Percentiles rank a stretch among this genome's conserved stretches.
Conservation (phyloP, 306 rosid genomes). For the Prunus fruticosa region DNA sequence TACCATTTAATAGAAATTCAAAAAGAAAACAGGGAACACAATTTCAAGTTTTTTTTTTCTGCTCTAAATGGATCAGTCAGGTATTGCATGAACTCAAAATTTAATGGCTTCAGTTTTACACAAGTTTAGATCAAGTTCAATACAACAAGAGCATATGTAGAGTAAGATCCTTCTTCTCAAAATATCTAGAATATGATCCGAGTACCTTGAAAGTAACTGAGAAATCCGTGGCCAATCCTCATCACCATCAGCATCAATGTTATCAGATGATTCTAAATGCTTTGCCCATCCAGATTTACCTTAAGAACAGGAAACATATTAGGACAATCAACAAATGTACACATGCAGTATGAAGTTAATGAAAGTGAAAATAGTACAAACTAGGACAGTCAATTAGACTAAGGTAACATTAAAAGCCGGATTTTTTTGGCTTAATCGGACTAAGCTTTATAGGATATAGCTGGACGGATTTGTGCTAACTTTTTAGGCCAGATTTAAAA, state of each 20-base stretch:
- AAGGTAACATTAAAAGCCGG: background rate
- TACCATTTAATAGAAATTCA: too few species aligned
- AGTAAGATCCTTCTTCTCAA: background rate
- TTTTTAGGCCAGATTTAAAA: background rate
- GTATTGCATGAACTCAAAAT: too few species aligned
- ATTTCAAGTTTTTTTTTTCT: too few species aligned
- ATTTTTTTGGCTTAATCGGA: background rate
- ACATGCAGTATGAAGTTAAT: background rate
- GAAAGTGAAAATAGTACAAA: background rate
- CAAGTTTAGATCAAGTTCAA: background rate
- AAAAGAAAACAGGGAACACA: too few species aligned
- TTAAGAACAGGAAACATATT: slow-evolving; percentile 25
- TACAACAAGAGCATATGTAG: background rate
- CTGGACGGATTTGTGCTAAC: background rate
- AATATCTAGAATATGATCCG: slow-evolving; percentile 8
- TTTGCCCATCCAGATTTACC: slow-evolving; percentile 42
- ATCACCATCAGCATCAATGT: slow-evolving; percentile 42
- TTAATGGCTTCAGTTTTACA: background rate
- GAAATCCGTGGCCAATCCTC: slow-evolving; percentile 71
- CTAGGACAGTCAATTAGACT: background rate
- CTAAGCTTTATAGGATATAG: background rate
- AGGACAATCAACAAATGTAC: background rate
- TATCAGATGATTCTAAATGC: slow-evolving; percentile 39
- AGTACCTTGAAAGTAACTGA: slow-evolving; percentile 59
- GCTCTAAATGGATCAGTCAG: too few species aligned